Evolutionary conservation across 2,329 filamentous ascomycete species (phyloP), one percentile per base, ranked within the genome.

Genomic region (Didymella segeticola): DNA sequence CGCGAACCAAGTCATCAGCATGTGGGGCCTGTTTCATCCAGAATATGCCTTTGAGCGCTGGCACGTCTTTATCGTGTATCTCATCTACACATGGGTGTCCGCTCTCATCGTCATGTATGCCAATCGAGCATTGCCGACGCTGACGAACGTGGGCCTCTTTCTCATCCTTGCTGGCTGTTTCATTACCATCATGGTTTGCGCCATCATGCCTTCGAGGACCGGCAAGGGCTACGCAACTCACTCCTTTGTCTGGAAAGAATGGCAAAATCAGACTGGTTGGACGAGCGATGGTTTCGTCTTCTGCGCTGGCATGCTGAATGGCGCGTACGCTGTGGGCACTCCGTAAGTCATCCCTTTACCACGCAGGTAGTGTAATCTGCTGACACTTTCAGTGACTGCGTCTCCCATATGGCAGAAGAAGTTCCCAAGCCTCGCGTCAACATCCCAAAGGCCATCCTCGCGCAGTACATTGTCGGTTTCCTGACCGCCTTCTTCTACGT

Each of bases 321-420:
- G 86, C 10, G 87, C 87, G 3, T 90, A 85, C 67, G 83, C 84
- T 37, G 83, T 90, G 10, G 88, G 87, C 6, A 83, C 84, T 1
- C 83, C 86, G 10, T 71, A 60, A 57, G 69, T 14, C 3, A 14
- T 8, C 19, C 5, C 25, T 6, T 12, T 27, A 14, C 2, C 19
- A 3, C 15, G 11, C 11, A 1, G 11, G 22, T 12, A 2, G 14
- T 38, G 1, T 2, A 6, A 41, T 10, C 23, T 43, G 42, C 53
- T 56, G n/a, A 46, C 8, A n/a, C 4, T 8, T 39, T 17, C 15
- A 72, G 71, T 17, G 88, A 90, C 65, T 83, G 85, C 41, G 83
- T 85, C 2, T 85, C 85, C 1, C 87, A 89, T 66, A 74, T 89
- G 37, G 84, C 86, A 0, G 86, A 90, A 73, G 72, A 77, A 57